Percentiles rank a stretch among this genome's conserved stretches.
Evolutionary conservation across 768 basidiomycete species (phyloP).

Genomic region (Calocybe gangraenosa): DNA sequence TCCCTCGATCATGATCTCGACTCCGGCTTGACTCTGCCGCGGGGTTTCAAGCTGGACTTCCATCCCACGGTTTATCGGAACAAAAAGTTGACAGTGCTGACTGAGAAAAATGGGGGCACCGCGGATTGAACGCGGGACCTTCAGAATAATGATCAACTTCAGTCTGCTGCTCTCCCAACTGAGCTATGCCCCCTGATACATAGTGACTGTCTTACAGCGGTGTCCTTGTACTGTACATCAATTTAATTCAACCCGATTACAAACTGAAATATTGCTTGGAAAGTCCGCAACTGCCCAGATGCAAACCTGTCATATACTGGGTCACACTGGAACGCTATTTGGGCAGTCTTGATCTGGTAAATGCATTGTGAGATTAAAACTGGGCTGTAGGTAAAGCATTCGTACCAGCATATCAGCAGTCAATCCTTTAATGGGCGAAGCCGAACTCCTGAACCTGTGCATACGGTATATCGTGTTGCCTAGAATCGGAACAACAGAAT

Average conservation of each 20-base stretch:
- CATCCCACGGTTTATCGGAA: too few species aligned
- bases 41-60: too few species aligned
- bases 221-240: not conserved
- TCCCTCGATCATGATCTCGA: too few species aligned
- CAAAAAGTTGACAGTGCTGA: too few species aligned
- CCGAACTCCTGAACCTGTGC: slow-evolving; percentile 77
- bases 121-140: slow-evolving; percentile 1
- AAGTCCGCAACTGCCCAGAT: slow-evolving; percentile 38
- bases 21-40: too few species aligned
- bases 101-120: not conserved
- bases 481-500: slow-evolving; percentile 43
- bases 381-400: not conserved
- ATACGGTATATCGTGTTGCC: slow-evolving; percentile 62
- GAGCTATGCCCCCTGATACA: not conserved
- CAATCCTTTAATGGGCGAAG: slow-evolving; percentile 80
- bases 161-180: slow-evolving; percentile 5
- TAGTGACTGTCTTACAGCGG: not conserved
- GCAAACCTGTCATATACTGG: slow-evolving; percentile 59
- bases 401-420: slow-evolving; percentile 80
- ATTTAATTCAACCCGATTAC: too few species aligned
- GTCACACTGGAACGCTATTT: slow-evolving; percentile 53
- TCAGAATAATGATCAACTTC: not conserved
- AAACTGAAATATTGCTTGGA: slow-evolving; percentile 13
- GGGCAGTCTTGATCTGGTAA: slow-evolving; percentile 60
- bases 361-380: not conserved